Evolutionary conservation across 352 stramenopile genomes (phyloP), one percentile per base, ranked within the genome.

Genomic region (Chrysophaeum taylorii): DNA sequence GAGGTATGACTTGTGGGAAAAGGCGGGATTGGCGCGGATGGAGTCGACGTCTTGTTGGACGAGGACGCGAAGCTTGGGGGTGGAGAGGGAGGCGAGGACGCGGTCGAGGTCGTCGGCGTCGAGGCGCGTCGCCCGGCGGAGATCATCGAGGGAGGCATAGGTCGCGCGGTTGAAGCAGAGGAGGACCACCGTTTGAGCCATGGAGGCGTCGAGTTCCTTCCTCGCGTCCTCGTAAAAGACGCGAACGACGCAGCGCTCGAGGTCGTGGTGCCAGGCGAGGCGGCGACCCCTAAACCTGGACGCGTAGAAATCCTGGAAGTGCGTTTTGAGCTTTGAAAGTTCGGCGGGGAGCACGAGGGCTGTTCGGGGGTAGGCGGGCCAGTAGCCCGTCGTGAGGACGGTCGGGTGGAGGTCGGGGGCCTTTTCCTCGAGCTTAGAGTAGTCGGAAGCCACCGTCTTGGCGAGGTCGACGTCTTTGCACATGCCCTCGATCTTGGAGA

Each of bases 401-500:
- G n/a, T n/a, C n/a, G n/a, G n/a, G n/a, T n/a, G n/a, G n/a, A n/a
- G n/a, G n/a, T n/a, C n/a, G n/a, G n/a, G 78, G 0, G 76, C 76
- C 7, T 71, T 37, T 29, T 74, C 73, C 18, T 68, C 45, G 61
- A 77, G 41, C 69, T 94, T 80, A 36, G 88, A 75, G 75, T 95
- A 96, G 68, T 92, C 84, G 0, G 75, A 84, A 92, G 97, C 97
- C 41, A 97, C 87, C 53, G 96, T 95, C 60, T 89, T 80, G 25
- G 87, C 96, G 36, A 97, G 85, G 64, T 97, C 92, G 68, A 98
- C 97, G 79, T 99, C 95, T 78, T 97, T 97, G 78, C 98, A 98
- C 94, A 99, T 99, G 15, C 95, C 95, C 77, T 99, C 95, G 43
- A 99, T 91, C 84, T 98, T 98, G 74, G 90, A 95, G 16, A 94